Evolutionary conservation across 2,329 filamentous ascomycete species (phyloP).

Genomic region (Orbilia brochopaga): DNA sequence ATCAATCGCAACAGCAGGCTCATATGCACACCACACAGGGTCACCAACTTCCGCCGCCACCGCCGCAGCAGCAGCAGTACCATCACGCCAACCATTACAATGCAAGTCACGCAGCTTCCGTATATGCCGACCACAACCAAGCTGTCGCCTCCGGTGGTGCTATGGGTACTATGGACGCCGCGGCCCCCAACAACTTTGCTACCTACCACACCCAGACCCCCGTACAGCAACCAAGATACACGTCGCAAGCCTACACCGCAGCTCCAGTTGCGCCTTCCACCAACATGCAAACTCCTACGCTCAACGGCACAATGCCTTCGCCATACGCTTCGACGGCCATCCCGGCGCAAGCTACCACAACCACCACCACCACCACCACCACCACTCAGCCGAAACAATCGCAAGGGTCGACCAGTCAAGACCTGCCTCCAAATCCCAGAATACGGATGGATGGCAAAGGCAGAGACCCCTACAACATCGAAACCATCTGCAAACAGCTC

Average conservation of each 20-base stretch:
- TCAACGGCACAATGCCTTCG: slow-evolving; percentile 38
- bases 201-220: slow-evolving; percentile 35
- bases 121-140: slow-evolving; percentile 35
- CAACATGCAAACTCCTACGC: slow-evolving; percentile 35
- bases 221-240: slow-evolving; percentile 37
- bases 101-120: slow-evolving; percentile 33
- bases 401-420: slow-evolving; percentile 24
- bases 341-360: slow-evolving; percentile 16
- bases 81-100: slow-evolving; percentile 42
- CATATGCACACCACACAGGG: slow-evolving; percentile 38
- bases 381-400: slow-evolving; percentile 39
- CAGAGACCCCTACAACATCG: slow-evolving; percentile 42
- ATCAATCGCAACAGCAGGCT: slow-evolving; percentile 46
- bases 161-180: slow-evolving; percentile 34
- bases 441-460: slow-evolving; percentile 41
- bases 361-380: slow-evolving; percentile 23
- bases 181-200: slow-evolving; percentile 30
- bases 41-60: slow-evolving; percentile 37
- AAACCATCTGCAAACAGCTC: slow-evolving; percentile 47
- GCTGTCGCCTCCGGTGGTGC: slow-evolving; percentile 32
- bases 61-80: slow-evolving; percentile 44
- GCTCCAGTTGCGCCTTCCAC: slow-evolving; percentile 45
- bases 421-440: slow-evolving; percentile 43
- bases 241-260: slow-evolving; percentile 35
- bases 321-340: slow-evolving; percentile 35